Base-by-base conservation (phyloP, 805 yeast genomes). In the Clavispora santaluciae region DNA sequence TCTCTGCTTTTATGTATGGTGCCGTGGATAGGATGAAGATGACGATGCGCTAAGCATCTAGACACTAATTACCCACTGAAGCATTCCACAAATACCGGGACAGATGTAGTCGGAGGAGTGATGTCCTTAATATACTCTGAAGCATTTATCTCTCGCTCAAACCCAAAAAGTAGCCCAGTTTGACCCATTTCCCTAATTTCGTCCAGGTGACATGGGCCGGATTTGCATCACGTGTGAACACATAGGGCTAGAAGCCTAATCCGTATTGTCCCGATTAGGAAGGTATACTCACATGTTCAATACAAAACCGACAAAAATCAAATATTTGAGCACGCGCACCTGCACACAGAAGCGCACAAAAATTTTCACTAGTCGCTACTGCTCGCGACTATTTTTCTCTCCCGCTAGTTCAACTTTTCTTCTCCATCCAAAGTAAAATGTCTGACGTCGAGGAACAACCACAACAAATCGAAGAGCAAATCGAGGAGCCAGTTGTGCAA, bases 381-480 rank as follows among this genome's bases (percentile, higher is more conserved):
- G 16, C 38, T 13, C 24, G 22, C 42, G 29, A 25, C 30, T 16
- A 11, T 33, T 39, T 39, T 39, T 34, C 26, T 15, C 26, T 25
- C 41, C 31, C 31, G 31, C 31, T 28, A 16, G n/a, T 31, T 38
- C 33, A 39, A 36, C 39, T 39, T 38, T 42, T 42, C 40, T 49
- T 46, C 42, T 36, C 40, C 28, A 44, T 38, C 18, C 36, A 37
- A 49, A 44, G 50, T 63, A 81, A 63, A 63, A 86, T 86, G 95
- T 84, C 95, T 79, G 91, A 84, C 83, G 86, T 77, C 68, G 85
- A 80, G 78, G 79, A 75, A 68, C 79, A 73, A 73, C 45, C 38
- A 35, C 50, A 46, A 40, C 51, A 49, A 42, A 49, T 49, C 51
- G 69, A 57, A 53, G 60, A 70, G 56, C 31, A 28, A 28, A 71